Evolutionary conservation across 2,329 filamentous ascomycete species (phyloP).

Genomic region (Venturia aucupariae): DNA sequence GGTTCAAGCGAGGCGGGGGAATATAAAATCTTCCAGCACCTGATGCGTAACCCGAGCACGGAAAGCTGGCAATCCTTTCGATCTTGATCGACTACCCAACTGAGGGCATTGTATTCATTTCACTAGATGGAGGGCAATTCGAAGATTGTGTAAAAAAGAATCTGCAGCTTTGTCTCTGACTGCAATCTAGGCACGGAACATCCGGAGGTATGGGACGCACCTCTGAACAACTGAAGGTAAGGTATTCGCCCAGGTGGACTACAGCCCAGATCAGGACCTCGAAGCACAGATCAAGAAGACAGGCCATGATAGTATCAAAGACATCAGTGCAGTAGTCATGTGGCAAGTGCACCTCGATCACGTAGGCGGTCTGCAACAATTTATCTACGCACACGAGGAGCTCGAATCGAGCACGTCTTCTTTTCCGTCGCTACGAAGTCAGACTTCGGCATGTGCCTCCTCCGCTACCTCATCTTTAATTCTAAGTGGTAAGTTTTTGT

Average conservation of each 20-base stretch:
- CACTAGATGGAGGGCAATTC: constrained; percentile 9
- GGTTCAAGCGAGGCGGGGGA: constrained; percentile 24
- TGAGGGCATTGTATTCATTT: constrained; percentile 14
- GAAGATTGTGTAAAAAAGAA: no score
- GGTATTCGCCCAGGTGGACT: constrained; percentile 30
- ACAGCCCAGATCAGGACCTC: constrained; percentile 27
- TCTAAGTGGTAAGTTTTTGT: constrained; percentile 29
- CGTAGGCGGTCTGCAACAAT: constrained; percentile 35
- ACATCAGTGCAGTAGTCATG: constrained; percentile 39
- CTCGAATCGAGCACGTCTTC: constrained; percentile 28
- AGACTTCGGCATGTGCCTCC: constrained; percentile 26
- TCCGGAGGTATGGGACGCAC: constrained; percentile 10
- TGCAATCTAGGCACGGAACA: not conserved
- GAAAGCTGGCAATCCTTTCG: constrained; percentile 3
- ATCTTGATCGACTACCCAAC: constrained; percentile 12
- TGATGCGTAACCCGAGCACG: constrained; percentile 21
- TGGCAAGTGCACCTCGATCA: constrained; percentile 41
- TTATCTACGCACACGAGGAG: constrained; percentile 28
- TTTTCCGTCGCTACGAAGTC: constrained; percentile 28
- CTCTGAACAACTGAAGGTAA: constrained; percentile 20
- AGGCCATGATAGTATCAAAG: constrained; percentile 36
- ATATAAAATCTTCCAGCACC: constrained; percentile 26
- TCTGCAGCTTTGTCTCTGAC: no score
- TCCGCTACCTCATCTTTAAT: constrained; percentile 25
- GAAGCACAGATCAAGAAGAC: constrained; percentile 28